Percentiles rank a stretch among this genome's conserved stretches.
Conservation (phyloP, 2,329 filamentous ascomycete species). For the Ophiobolus disseminans region DNA sequence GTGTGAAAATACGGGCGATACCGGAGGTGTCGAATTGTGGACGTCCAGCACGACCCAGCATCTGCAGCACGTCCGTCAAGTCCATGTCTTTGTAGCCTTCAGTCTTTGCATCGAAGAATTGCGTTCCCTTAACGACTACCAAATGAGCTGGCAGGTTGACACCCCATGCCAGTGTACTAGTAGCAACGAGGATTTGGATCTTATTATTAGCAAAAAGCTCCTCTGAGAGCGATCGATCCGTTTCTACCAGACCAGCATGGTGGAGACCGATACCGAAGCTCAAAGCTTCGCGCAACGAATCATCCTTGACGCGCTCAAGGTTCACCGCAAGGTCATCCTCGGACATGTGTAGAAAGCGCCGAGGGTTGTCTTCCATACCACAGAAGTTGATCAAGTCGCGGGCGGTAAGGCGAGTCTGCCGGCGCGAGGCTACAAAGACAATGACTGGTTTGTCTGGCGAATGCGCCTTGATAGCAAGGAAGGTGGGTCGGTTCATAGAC, state of each 20-base stretch:
- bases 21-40: constrained; percentile 97
- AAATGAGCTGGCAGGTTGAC: constrained; percentile 96
- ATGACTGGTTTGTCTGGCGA: constrained; percentile 97
- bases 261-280: constrained; percentile 97
- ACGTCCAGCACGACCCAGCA: constrained; percentile 93
- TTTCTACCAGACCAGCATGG: constrained; percentile 95
- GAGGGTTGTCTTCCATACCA: constrained; percentile 97
- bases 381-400: constrained; percentile 97
- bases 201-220: constrained; percentile 98
- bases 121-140: constrained; percentile 96
- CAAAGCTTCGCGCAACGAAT: constrained; percentile 89
- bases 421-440: constrained; percentile 93
- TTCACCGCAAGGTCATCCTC: constrained; percentile 93
- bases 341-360: constrained; percentile 90
- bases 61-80: constrained; percentile 94
- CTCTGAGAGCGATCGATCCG: constrained; percentile 87
- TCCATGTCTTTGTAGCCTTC: constrained; percentile 99
- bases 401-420: constrained; percentile 92
- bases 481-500: constrained; percentile 97
- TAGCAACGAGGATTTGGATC: constrained; percentile 95
- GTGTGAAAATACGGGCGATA: constrained; percentile 95
- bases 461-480: constrained; percentile 94
- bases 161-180: constrained; percentile 96
- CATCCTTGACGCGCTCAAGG: constrained; percentile 89
- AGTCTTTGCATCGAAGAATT: constrained; percentile 97